phyloP scores from a whole-genome alignment of 164 flowering plant species.

The Pachysandra terminalis region DNA sequence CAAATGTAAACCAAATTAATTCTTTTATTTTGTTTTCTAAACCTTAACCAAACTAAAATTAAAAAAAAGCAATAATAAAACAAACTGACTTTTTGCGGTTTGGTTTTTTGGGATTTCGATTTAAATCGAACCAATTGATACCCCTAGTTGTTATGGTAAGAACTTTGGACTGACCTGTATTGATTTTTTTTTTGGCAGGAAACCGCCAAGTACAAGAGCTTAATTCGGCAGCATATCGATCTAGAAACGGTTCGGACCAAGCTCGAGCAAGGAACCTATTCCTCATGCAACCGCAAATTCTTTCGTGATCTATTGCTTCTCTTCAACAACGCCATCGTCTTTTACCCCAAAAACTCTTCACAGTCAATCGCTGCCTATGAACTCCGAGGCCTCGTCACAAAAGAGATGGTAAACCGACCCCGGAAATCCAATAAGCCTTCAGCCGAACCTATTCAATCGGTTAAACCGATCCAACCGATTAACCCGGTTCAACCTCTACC shows the following conservation, averaged over 20 bases:
- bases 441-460: slow-evolving; percentile 6
- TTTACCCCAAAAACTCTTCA: slow-evolving; percentile 43
- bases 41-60: too few species aligned
- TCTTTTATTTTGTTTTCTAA: too few species aligned
- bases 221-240: slow-evolving; percentile 63
- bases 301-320: slow-evolving; percentile 64
- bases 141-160: too few species aligned
- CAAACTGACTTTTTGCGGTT: too few species aligned
- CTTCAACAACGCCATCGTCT: slow-evolving; percentile 60
- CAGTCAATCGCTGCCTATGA: slow-evolving; percentile 46
- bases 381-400: slow-evolving; percentile 41
- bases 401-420: slow-evolving; percentile 25
- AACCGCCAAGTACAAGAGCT: slow-evolving; percentile 31
- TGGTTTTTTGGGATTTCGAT: too few species aligned
- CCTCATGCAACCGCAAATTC: slow-evolving; percentile 26
- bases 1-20: too few species aligned
- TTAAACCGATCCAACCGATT: slow-evolving; percentile 11
- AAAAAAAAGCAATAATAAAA: too few species aligned
- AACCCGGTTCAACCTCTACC: too few species aligned
- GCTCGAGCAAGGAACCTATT: slow-evolving; percentile 47
- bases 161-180: too few species aligned
- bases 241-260: slow-evolving; percentile 40
- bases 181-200: too few species aligned
- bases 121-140: too few species aligned
- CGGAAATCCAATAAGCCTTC: slow-evolving; percentile 7